Base-by-base conservation (phyloP, 208 protist genomes). In the Trypanosoma grayi region DNA sequence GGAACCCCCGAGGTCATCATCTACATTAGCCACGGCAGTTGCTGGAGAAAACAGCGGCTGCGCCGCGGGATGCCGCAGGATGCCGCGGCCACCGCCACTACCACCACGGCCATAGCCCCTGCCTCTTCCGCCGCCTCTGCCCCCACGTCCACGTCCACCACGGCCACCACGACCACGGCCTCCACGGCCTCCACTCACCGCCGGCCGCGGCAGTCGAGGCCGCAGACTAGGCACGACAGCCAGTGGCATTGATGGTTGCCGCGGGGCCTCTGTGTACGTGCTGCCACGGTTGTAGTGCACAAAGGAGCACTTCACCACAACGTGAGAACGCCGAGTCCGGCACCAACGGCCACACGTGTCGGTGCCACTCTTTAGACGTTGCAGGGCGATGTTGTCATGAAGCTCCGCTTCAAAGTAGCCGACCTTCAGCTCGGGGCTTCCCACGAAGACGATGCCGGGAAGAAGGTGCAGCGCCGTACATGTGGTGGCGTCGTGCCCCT, bases 351-450 rank as follows among this genome's bases (percentile, higher is more conserved):
- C 86, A 59, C 79, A 87, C 30, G 77, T 75, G 43, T 68, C 70
- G 50, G 79, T 68, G 50, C 74, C 57, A 40, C 73, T 65, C 56
- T 65, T 69, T 20, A 85, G 48, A 40, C 74, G 75, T 24, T 30
- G 77, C 25, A 90, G 50, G 2, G 60, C 86, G 24, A 88, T 36
- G 64, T 93, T 93, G 1, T 77, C 45, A 46, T 84, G 81, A 44
- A 93, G 60, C 69, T 93, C 86, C 0, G 48, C 60, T 48, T 75
- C 77, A 63, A 83, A 93, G 72, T 93, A 93, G n/a, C 73, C 86
- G 6, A 81, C 81, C 25, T 73, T 54, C 34, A 90, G 66, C 10
- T 61, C 66, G 7, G 75, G 75, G 20, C 70, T 52, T 28, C 86
- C 86, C 22, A 93, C 59, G 51, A 90, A 90, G 11, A 93, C 65